Conservation (phyloP, 2,329 filamentous ascomycete species). For the Paramyrothecium roridum region DNA sequence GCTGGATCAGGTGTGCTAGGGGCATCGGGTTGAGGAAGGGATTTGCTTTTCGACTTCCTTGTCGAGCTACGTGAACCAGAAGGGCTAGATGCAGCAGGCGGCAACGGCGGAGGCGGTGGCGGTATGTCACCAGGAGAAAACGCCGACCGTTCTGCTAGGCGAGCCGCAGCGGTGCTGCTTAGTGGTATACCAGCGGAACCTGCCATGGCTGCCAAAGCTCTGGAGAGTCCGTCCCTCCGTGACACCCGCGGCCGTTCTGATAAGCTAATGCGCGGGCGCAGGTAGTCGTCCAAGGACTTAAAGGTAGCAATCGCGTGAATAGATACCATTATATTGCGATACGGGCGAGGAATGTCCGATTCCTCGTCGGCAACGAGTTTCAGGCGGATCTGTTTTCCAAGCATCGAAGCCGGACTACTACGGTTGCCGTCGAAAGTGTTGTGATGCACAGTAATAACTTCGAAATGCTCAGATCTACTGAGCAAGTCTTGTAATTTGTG, state of each 20-base stretch:
- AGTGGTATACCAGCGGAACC: constrained; percentile 63
- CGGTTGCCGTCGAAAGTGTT: constrained; percentile 87
- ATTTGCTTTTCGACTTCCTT: constrained; percentile 45
- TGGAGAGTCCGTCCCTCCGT: constrained; percentile 62
- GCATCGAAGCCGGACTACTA: constrained; percentile 90
- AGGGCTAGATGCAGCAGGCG: constrained; percentile 29
- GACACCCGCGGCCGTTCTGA: constrained; percentile 65
- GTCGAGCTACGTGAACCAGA: constrained; percentile 38
- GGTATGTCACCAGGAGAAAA: constrained; percentile 31
- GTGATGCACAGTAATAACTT: constrained; percentile 92
- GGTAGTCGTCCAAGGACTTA: constrained; percentile 92
- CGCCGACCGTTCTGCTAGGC: constrained; percentile 43
- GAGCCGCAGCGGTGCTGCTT: constrained; percentile 40
- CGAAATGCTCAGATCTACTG: constrained; percentile 95
- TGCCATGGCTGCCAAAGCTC: constrained; percentile 73
- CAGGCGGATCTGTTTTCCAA: constrained; percentile 90
- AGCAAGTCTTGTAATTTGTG: constrained; percentile 94
- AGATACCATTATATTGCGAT: constrained; percentile 94
- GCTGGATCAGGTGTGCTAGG: constrained; percentile 41
- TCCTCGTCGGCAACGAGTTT: constrained; percentile 87
- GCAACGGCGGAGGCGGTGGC: constrained; percentile 30
- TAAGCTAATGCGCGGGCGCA: constrained; percentile 82
- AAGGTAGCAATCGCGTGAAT: constrained; percentile 98
- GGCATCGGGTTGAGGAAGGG: constrained; percentile 34
- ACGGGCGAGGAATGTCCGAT: constrained; percentile 82